These are phyloP conservation scores for Sporothrix protearum DNA, from an alignment of 2,329 filamentous ascomycete species.

Conservation along the genomic window DNA sequence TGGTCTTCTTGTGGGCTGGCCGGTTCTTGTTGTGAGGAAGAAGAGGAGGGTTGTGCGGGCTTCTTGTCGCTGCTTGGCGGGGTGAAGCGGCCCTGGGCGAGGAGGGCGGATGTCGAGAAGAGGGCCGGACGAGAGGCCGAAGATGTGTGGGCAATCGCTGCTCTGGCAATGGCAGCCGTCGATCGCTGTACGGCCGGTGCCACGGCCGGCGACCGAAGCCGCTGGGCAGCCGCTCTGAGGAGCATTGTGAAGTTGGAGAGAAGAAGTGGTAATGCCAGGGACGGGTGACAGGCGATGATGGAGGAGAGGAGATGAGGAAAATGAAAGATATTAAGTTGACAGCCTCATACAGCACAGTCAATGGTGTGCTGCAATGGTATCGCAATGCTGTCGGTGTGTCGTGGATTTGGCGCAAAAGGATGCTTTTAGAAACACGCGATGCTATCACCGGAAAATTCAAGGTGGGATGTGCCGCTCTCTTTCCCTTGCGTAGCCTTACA, in stretches of 20 bases:
- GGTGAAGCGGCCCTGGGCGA: constrained; percentile 11
- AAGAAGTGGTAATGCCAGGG: background rate
- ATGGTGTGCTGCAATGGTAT: background rate
- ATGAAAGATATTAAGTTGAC: background rate
- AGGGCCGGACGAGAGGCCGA: background rate
- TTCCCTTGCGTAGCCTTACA: constrained; percentile 19
- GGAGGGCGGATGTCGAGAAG: constrained; percentile 20
- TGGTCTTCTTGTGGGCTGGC: background rate
- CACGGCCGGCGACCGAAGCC: constrained; percentile 23
- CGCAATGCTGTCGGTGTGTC: background rate
- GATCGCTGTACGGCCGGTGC: constrained; percentile 3
- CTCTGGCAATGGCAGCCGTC: background rate
- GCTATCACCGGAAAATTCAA: constrained; percentile 19
- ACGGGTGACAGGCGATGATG: background rate
- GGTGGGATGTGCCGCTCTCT: constrained; percentile 17
- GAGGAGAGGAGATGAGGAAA: background rate
- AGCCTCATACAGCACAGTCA: background rate
- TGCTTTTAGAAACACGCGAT: constrained; percentile 11
- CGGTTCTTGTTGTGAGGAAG: background rate
- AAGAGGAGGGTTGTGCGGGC: background rate
- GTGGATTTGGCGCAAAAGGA: background rate
- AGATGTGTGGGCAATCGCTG: background rate
- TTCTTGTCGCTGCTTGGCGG: constrained; percentile 7
- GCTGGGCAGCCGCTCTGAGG: constrained; percentile 24
- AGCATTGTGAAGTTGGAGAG: constrained; percentile 22